Base-by-base conservation (phyloP, 2,329 filamentous ascomycete genomes). In the Xylariaceae sp. region DNA sequence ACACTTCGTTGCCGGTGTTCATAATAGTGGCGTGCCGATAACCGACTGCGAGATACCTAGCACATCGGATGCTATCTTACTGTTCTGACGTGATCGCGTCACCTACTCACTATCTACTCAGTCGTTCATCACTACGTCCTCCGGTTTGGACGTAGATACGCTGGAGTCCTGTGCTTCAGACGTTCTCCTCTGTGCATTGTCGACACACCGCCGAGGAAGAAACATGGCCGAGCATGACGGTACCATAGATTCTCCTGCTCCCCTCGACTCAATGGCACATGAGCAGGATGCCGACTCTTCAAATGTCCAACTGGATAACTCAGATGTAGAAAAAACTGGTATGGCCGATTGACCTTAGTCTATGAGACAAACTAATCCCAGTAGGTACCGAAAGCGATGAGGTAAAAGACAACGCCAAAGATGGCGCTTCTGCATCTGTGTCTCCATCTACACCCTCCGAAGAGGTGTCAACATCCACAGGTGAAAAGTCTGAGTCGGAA, bases 251-350 rank as follows among this genome's bases (percentile, higher is more conserved):
- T 69, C 63, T 56, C 59, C 67, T 59, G 61, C 57, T 51, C 66
- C 67, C 53, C 7, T 61, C 18, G 30, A 70, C 55, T 64, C 65
- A 56, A 35, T 39, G 10, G 63, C 59, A 30, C 55, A 54, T 57
- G 45, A 68, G 48, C 61, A 67, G 63, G 39, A 64, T 54, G 62
- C 66, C 58, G 55, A 69, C 57, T 69, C 60, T 51, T 66, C 67
- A 17, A 51, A 65, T 17, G 18, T 69, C 55, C 61, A 57, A 10
- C 10, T 58, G 44, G 23, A 61, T 37, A 35, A 61, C 37, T 64
- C 67, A 39, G 65, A 67, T 34, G 37, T 48, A 55, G 65, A 67
- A 30, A 44, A 65, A 39, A 37, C 65, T 66, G 68, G 69, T 70
- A 67, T 51, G 64, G 62, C 41, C 51, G 6, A 17, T 53, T 39